A percentile compares a stretch with the other conserved stretches of the same genome.
These are phyloP conservation scores for Xylariales sp. DNA, from an alignment of 2,329 filamentous ascomycete species.

Conservation along the genomic window DNA sequence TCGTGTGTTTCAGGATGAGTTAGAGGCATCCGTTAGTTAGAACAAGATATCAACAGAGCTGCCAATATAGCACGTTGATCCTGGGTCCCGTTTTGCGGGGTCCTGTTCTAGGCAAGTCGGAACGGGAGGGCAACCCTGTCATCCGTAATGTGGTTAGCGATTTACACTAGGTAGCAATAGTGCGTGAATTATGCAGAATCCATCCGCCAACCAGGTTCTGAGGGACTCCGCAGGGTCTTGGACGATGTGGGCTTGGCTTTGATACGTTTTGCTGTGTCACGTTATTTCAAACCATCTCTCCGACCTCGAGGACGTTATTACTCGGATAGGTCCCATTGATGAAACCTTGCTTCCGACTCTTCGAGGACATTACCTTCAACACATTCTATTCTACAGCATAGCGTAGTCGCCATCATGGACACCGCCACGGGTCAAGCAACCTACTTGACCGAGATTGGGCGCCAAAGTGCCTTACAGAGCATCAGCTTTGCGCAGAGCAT, in stretches of 20 bases:
- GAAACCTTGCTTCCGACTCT: not conserved
- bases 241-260: not conserved
- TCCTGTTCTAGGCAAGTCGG: not conserved
- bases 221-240: not conserved
- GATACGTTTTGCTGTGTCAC: not conserved
- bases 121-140: not conserved
- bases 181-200: constrained; percentile 12
- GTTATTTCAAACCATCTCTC: not conserved
- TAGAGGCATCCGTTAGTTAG: too few relatives aligned
- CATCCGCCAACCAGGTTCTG: not conserved
- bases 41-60: not conserved
- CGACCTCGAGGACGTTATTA: constrained; percentile 4
- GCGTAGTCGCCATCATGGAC: constrained; percentile 5
- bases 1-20: too few relatives aligned
- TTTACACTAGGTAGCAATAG: not conserved
- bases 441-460: not conserved
- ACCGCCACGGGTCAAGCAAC: constrained; percentile 9
- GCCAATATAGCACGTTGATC: not conserved
- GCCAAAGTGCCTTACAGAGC: not conserved
- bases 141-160: not conserved
- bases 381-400: not conserved
- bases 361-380: not conserved
- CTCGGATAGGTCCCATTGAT: constrained; percentile 3
- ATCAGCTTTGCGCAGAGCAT: not conserved
- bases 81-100: not conserved